phyloP scores from a whole-genome alignment of 106 monocot species.

The Dactylorhiza incarnata region DNA sequence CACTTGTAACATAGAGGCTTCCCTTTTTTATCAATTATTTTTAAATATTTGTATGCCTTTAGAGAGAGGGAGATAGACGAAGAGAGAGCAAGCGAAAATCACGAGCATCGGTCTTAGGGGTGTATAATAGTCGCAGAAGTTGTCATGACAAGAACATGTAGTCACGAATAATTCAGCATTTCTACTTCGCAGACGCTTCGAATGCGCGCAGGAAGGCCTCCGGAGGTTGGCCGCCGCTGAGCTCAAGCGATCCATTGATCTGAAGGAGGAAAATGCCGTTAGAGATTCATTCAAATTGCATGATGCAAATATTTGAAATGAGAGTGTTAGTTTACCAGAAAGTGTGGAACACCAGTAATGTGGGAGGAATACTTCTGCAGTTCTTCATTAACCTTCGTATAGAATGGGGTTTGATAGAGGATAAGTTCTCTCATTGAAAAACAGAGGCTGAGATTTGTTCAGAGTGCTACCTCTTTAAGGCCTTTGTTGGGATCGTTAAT shows the following conservation, averaged over 20 bases:
- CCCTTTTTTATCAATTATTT: too few relatives aligned
- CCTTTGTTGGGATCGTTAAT: conserved; percentile 69
- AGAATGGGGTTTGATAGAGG: too few relatives aligned
- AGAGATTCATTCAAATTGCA: not conserved
- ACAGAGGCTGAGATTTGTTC: not conserved
- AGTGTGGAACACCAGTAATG: conserved; percentile 75
- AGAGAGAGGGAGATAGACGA: too few relatives aligned
- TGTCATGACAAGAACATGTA: too few relatives aligned
- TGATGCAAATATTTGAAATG: not conserved
- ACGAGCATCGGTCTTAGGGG: too few relatives aligned
- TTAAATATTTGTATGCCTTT: too few relatives aligned
- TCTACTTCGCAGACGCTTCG: not conserved
- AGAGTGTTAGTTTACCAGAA: conserved; percentile 40
- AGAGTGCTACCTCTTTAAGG: conserved; percentile 49
- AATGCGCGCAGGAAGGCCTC: conserved; percentile 42
- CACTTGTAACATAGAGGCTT: too few relatives aligned
- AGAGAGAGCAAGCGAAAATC: too few relatives aligned
- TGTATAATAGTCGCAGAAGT: too few relatives aligned
- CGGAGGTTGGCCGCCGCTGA: conserved; percentile 88
- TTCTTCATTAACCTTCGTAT: too few relatives aligned
- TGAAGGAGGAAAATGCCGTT: not conserved
- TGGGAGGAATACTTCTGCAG: conserved; percentile 65
- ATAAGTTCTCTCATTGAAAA: too few relatives aligned
- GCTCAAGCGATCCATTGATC: conserved; percentile 57
- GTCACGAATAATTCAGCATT: too few relatives aligned